Percentiles rank a stretch among this genome's conserved stretches.
These are phyloP conservation scores for Xylaria sp. DNA, from an alignment of 2,329 filamentous ascomycete genomes.

Conservation along the genomic window DNA sequence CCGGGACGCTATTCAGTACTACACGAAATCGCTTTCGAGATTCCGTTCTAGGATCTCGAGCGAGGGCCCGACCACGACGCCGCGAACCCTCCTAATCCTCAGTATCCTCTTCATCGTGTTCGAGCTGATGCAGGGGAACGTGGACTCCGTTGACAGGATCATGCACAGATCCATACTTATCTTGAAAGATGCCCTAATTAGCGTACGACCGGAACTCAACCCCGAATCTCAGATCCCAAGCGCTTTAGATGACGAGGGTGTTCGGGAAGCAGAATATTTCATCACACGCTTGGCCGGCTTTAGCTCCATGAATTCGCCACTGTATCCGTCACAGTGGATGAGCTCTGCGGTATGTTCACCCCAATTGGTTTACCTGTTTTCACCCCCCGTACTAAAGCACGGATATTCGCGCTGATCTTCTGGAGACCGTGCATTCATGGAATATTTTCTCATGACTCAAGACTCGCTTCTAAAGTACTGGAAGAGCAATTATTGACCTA, in stretches of 20 bases:
- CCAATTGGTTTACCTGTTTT: not conserved
- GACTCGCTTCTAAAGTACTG: not conserved
- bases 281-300: slow-evolving; percentile 20
- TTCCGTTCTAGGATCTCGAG: slow-evolving; percentile 11
- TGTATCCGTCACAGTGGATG: slow-evolving; percentile 11
- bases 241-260: slow-evolving; percentile 23
- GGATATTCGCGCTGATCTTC: not conserved
- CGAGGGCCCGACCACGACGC: slow-evolving; percentile 10
- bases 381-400: not conserved
- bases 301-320: slow-evolving; percentile 11
- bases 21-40: slow-evolving; percentile 17
- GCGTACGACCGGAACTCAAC: slow-evolving; percentile 2
- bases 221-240: not conserved
- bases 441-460: not conserved
- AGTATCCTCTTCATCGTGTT: slow-evolving; percentile 25
- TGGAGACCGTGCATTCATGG: not conserved
- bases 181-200: slow-evolving; percentile 11
- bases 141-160: slow-evolving; percentile 17
- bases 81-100: slow-evolving; percentile 17
- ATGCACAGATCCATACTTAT: slow-evolving; percentile 10
- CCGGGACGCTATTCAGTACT: slow-evolving; percentile 18
- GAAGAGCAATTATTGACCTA: not conserved
- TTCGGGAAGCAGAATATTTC: slow-evolving; percentile 23
- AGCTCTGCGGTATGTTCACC: not conserved
- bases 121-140: slow-evolving; percentile 24